Conservation (phyloP, 2,329 filamentous ascomycete species). For the Periconia sp. region DNA sequence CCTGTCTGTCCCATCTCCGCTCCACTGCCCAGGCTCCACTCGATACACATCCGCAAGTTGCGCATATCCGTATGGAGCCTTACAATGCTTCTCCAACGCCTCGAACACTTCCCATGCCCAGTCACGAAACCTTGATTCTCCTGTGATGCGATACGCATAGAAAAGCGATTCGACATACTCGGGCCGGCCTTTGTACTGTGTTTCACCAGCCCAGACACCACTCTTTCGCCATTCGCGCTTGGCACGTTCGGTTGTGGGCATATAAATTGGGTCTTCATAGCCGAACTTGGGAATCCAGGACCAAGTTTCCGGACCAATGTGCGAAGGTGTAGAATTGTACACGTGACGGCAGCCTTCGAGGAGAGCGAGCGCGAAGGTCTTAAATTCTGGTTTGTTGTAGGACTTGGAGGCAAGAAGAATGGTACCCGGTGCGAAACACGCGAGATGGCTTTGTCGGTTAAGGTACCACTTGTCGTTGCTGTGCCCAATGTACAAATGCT, state of each 20-base stretch:
- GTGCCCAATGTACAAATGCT: slow-evolving; percentile 45
- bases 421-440: slow-evolving; percentile 44
- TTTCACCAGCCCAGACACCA: slow-evolving; percentile 40
- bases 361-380: slow-evolving; percentile 41
- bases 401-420: slow-evolving; percentile 42
- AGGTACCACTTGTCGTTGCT: slow-evolving; percentile 35
- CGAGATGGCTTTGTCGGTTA: slow-evolving; percentile 44
- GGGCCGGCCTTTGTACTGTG: slow-evolving; percentile 39
- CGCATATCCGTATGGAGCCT: slow-evolving; percentile 43
- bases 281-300: slow-evolving; percentile 43
- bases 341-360: slow-evolving; percentile 45
- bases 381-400: slow-evolving; percentile 35
- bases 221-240: slow-evolving; percentile 26
- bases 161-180: slow-evolving; percentile 46
- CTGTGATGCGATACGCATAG: slow-evolving; percentile 46
- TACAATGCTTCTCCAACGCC: slow-evolving; percentile 41
- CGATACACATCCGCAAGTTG: slow-evolving; percentile 40
- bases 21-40: slow-evolving; percentile 17
- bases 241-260: slow-evolving; percentile 30
- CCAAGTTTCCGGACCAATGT: slow-evolving; percentile 43
- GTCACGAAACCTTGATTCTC: slow-evolving; percentile 41
- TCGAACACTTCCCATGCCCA: slow-evolving; percentile 48
- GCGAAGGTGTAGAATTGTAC: slow-evolving; percentile 40
- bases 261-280: slow-evolving; percentile 31
- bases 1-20: slow-evolving; percentile 18